Percentiles rank a stretch among this genome's conserved stretches.
Conservation (phyloP, 306 rosid genomes). For the Hippophae rhamnoides region DNA sequence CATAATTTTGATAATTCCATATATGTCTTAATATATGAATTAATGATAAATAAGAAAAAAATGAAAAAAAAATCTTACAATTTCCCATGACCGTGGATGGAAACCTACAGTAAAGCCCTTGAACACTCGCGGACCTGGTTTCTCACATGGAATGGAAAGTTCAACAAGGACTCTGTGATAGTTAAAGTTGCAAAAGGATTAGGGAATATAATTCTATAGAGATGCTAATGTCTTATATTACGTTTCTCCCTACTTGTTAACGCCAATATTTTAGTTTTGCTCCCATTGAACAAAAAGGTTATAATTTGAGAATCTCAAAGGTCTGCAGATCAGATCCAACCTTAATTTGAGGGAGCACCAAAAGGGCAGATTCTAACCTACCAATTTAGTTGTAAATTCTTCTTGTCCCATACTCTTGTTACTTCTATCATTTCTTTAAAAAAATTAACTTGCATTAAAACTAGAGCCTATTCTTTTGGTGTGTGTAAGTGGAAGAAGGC, state of each 20-base stretch:
- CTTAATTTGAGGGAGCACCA: background rate
- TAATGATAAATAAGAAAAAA: slow-evolving; percentile 14
- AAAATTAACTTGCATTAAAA: background rate
- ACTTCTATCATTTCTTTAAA: background rate
- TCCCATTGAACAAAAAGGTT: too few species aligned
- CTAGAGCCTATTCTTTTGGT: too few species aligned
- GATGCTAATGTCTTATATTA: background rate
- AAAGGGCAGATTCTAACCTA: background rate
- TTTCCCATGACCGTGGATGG: slow-evolving; percentile 96
- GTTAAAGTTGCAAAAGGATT: slow-evolving; percentile 22
- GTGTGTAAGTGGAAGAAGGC: too few species aligned
- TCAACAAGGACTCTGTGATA: slow-evolving; percentile 65
- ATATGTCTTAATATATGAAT: slow-evolving; percentile 7
- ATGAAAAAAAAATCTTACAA: slow-evolving; percentile 46
- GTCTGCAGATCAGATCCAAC: background rate
- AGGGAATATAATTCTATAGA: slow-evolving; percentile 10
- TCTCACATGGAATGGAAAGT: slow-evolving; percentile 67
- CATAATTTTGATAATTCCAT: slow-evolving; percentile 9
- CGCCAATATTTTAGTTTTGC: too few species aligned
- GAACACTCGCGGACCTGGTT: slow-evolving; percentile 68
- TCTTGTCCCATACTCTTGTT: background rate
- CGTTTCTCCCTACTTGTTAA: background rate
- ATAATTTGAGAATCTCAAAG: too few species aligned
- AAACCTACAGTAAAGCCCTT: slow-evolving; percentile 92
- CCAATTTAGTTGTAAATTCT: background rate